phyloP scores from a whole-genome alignment of 768 basidiomycete species.

The Piloderma croceum region DNA sequence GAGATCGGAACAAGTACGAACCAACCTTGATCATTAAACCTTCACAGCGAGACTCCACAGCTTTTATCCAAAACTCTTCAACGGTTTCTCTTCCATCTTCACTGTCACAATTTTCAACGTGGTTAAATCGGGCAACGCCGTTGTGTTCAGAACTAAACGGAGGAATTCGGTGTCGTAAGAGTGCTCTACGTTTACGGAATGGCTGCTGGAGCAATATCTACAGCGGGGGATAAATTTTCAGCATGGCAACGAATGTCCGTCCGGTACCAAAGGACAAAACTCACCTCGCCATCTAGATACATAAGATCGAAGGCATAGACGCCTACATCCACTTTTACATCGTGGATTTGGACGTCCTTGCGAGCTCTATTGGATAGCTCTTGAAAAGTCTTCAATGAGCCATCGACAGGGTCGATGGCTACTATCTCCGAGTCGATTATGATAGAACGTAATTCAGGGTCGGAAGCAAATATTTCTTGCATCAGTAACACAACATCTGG shows the following conservation, averaged over 20 bases:
- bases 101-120: constrained; percentile 71
- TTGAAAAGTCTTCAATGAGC: constrained; percentile 73
- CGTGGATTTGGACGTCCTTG: constrained; percentile 70
- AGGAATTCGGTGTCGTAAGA: constrained; percentile 62
- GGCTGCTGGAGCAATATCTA: constrained; percentile 64
- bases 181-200: constrained; percentile 63
- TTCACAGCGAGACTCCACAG: constrained; percentile 75
- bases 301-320: constrained; percentile 87
- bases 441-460: constrained; percentile 48
- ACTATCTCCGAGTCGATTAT: constrained; percentile 87
- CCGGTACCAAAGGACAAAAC: constrained; percentile 17
- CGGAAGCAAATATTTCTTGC: constrained; percentile 39
- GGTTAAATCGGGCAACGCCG: constrained; percentile 56
- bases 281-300: constrained; percentile 75
- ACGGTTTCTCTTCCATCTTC: constrained; percentile 55
- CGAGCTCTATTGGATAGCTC: constrained; percentile 80
- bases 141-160: constrained; percentile 39
- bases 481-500: constrained; percentile 71
- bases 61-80: constrained; percentile 69
- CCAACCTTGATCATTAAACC: constrained; percentile 90
- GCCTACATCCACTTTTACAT: constrained; percentile 76
- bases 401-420: constrained; percentile 63
- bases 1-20: too few relatives aligned
- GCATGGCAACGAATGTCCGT: constrained; percentile 4
- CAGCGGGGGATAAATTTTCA: constrained; percentile 6